A percentile compares a stretch with the other conserved stretches of the same genome.
Conservation (phyloP, 805 yeast species). For the Candida maltosa region DNA sequence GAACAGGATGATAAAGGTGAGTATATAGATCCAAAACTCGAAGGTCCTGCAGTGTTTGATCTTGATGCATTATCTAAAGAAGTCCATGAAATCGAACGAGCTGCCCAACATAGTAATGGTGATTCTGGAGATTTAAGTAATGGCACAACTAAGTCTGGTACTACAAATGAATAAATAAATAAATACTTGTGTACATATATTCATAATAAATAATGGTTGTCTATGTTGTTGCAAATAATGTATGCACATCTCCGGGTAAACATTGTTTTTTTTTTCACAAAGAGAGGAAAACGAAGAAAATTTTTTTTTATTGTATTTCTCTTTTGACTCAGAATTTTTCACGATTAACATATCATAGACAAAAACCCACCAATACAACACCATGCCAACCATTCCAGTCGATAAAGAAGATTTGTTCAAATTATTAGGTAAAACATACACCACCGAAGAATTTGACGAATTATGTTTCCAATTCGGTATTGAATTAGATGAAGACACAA, state of each 20-base stretch:
- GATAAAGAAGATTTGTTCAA: slow-evolving; percentile 90
- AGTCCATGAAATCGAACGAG: slow-evolving; percentile 40
- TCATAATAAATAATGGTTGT: too few species aligned
- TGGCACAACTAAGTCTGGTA: too few species aligned
- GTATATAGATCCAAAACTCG: slow-evolving; percentile 16
- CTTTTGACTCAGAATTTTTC: slow-evolving; percentile 8
- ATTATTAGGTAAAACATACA: slow-evolving; percentile 56
- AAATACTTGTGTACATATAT: too few species aligned
- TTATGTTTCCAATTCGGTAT: slow-evolving; percentile 96
- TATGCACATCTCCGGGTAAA: too few species aligned
- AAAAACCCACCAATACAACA: background rate
- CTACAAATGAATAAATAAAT: too few species aligned
- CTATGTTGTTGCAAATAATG: too few species aligned
- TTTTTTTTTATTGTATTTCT: too few species aligned
- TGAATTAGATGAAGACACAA: slow-evolving; percentile 96
- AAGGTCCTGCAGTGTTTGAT: slow-evolving; percentile 36
- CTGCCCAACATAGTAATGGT: slow-evolving; percentile 25
- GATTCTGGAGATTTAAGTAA: too few species aligned
- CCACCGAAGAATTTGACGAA: slow-evolving; percentile 93
- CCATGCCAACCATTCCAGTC: slow-evolving; percentile 95
- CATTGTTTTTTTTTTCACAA: too few species aligned
- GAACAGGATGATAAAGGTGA: slow-evolving; percentile 11
- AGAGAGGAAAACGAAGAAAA: too few species aligned
- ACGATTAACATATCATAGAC: background rate
- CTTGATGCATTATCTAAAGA: slow-evolving; percentile 42